phyloP scores from a whole-genome alignment of 2,329 filamentous ascomycete genomes.

The Ophiostoma ulmi region DNA sequence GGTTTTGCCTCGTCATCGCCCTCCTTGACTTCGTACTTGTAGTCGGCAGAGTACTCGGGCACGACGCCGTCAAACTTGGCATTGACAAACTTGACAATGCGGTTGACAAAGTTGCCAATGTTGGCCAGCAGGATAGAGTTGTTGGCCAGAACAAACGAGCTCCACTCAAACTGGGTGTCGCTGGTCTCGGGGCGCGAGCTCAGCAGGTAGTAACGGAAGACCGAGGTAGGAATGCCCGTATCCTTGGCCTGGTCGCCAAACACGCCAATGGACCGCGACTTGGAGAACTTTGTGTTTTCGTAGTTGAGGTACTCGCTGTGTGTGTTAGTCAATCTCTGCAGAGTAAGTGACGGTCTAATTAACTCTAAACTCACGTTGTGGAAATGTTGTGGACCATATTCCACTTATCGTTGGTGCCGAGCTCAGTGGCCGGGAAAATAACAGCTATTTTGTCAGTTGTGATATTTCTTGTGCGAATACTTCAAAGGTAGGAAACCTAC shows the following conservation, averaged over 20 bases:
- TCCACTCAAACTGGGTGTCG: slow-evolving; percentile 57
- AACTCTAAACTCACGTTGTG: slow-evolving; percentile 49
- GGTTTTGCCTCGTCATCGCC: slow-evolving; percentile 36
- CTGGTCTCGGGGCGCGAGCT: slow-evolving; percentile 78
- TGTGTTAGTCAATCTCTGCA: not conserved
- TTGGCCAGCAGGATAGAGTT: slow-evolving; percentile 83
- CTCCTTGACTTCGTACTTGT: slow-evolving; percentile 28
- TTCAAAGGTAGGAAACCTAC: slow-evolving; percentile 8
- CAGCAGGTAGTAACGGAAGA: slow-evolving; percentile 92
- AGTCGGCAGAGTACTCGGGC: slow-evolving; percentile 56
- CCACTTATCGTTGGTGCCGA: slow-evolving; percentile 81
- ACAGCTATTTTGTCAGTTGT: slow-evolving; percentile 44
- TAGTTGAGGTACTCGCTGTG: slow-evolving; percentile 73
- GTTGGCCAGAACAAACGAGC: slow-evolving; percentile 72
- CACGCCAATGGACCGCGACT: slow-evolving; percentile 82
- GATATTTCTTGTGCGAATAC: too few species aligned
- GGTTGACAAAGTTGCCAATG: slow-evolving; percentile 69
- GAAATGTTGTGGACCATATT: slow-evolving; percentile 84
- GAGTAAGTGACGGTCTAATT: too few species aligned
- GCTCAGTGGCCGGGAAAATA: slow-evolving; percentile 82
- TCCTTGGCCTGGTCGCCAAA: slow-evolving; percentile 87
- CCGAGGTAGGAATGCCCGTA: slow-evolving; percentile 75
- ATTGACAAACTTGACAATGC: slow-evolving; percentile 70
- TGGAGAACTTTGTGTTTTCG: slow-evolving; percentile 86
- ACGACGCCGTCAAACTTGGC: slow-evolving; percentile 67